Evolutionary conservation across 75 land plant species (phyloP), one percentile per base, ranked within the genome.

Genomic region (Chamaecyparis obtusa): DNA sequence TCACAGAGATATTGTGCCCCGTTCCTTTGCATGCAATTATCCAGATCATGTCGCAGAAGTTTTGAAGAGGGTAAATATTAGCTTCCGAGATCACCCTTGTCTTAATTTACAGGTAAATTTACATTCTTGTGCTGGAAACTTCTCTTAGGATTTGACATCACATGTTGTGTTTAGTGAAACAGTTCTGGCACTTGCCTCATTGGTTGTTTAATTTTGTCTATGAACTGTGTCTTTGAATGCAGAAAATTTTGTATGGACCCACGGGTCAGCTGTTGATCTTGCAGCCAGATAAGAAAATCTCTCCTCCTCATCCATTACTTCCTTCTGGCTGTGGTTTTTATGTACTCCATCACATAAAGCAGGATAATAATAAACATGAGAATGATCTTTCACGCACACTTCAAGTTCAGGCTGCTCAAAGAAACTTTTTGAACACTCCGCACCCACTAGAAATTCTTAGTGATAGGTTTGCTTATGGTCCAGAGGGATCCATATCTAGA

Each of bases 21-120:
- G 97, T 67, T 92, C 94, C 64, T 96, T 95, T 87, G 92, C 99
- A 44, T 97, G 96, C 89, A 87, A 91, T 84, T 96, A 96, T 83
- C 99, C 99, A 3, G 83, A 88, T 72, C 95, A 92, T 37, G 90
- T 97, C 2, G 94, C 94, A 0, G 90, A 89, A 39, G 79, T 96
- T 16, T 94, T 97, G 82, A 93, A 88, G 89, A 90, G 95, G 2
- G 72, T 97, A 77, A 95, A 88, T 83, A 90, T 90, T 35, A 84
- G 89, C 21, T 94, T 97, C 69, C 90, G 95, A 0, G 79, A 91
- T 35, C 95, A 94, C 60, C 94, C 99, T 33, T 96, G 94, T 85
- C 92, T 97, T 14, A 92, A 86, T 83, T 79, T 41, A 46, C 82
- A 79, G 82, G 82, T 79, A 79, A 19, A 80, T 10, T 80, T 80